Percentiles rank a stretch among this genome's conserved stretches.
Evolutionary conservation across 768 basidiomycete genomes (phyloP).

Genomic region (Hericium alpestre): DNA sequence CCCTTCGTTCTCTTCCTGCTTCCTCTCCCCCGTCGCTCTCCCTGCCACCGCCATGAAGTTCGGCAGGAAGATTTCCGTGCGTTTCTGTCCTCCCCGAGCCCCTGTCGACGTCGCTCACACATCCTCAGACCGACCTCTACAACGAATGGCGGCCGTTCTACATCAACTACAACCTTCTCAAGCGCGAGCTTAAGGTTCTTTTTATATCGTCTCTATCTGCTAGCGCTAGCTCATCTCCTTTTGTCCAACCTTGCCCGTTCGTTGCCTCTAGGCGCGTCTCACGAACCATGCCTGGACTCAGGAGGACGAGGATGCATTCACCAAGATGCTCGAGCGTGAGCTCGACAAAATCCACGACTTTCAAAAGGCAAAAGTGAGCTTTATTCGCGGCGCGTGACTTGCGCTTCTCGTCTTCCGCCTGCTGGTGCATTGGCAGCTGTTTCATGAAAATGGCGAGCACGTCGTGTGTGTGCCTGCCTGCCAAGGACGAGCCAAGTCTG

Average conservation of each 20-base stretch:
- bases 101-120: background rate
- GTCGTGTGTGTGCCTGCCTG: no score
- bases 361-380: conserved; percentile 71
- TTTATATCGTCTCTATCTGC: background rate
- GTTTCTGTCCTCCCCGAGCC: background rate
- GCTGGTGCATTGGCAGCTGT: background rate
- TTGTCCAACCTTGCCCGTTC: background rate
- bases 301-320: conserved; percentile 76
- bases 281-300: conserved; percentile 56
- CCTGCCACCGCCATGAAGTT: conserved; percentile 53
- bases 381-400: background rate
- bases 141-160: conserved; percentile 87
- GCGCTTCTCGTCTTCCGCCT: background rate
- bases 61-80: conserved; percentile 50
- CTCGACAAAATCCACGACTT: conserved; percentile 92
- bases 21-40: background rate
- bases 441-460: no score
- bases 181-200: conserved; percentile 78
- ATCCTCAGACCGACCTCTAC: conserved; percentile 67
- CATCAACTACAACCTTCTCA: conserved; percentile 80
- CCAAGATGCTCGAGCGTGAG: conserved; percentile 67
- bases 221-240: no score
- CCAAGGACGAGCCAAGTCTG: no score
- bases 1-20: background rate
- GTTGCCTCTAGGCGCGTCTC: conserved; percentile 32